Percentiles rank a stretch among this genome's conserved stretches.
These are phyloP conservation scores for Fusarium sarcochroum DNA, from an alignment of 2,329 filamentous ascomycete species.

Conservation along the genomic window DNA sequence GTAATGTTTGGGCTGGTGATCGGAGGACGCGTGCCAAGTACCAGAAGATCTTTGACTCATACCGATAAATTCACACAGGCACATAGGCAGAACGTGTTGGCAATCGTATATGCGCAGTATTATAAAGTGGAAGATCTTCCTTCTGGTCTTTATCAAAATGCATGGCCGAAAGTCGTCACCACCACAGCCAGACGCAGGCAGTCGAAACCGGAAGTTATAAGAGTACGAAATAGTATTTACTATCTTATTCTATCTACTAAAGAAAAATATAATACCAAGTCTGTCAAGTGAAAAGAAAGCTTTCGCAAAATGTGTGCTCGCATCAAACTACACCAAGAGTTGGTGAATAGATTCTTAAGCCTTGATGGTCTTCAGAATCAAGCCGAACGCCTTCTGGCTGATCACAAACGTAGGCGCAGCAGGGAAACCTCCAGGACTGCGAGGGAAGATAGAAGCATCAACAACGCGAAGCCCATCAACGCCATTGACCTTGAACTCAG, in stretches of 20 bases:
- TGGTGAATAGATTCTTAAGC: neutral
- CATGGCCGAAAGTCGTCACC: no score
- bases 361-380: constrained; percentile 3
- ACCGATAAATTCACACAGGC: constrained; percentile 3
- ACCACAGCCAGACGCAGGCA: no score
- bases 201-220: no score
- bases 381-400: constrained; percentile 26
- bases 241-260: no score
- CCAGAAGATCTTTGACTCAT: constrained; percentile 45
- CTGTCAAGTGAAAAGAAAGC: no score
- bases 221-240: no score
- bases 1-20: constrained; percentile 47
- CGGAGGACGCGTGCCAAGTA: constrained; percentile 33
- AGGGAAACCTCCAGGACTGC: constrained; percentile 30
- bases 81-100: no score
- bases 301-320: no score
- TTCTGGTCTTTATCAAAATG: no score
- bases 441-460: constrained; percentile 70
- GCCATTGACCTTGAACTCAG: constrained; percentile 67
- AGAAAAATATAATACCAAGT: no score
- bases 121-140: no score
- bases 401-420: constrained; percentile 35
- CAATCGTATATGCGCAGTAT: no score
- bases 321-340: neutral
- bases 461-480: constrained; percentile 69